Percentiles rank a stretch among this genome's conserved stretches.
phyloP scores from a whole-genome alignment of 106 monocot genomes.

The Vanilla planifolia region DNA sequence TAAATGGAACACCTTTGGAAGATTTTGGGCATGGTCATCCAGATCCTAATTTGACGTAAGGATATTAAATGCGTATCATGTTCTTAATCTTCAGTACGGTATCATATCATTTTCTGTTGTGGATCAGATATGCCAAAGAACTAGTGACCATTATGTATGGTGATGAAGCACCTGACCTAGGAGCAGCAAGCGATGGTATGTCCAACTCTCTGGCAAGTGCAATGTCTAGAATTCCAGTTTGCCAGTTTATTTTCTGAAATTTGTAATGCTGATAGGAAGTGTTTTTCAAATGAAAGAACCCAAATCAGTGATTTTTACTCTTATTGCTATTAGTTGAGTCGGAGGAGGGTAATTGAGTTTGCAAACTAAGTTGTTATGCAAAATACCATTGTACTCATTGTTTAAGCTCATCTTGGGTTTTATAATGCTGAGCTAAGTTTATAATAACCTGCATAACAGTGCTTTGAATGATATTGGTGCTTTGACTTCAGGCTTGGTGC shows the following conservation, averaged over 20 bases:
- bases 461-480: too few relatives aligned
- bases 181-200: slow-evolving; percentile 99
- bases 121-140: slow-evolving; percentile 91
- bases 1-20: slow-evolving; percentile 90
- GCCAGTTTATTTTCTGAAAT: neutral
- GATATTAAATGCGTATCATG: neutral
- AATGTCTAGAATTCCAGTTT: neutral
- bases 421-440: too few relatives aligned
- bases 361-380: too few relatives aligned
- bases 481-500: too few relatives aligned
- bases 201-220: neutral
- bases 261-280: too few relatives aligned
- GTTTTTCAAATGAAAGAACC: too few relatives aligned
- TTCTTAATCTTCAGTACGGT: neutral
- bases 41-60: slow-evolving; percentile 97
- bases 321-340: too few relatives aligned
- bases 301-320: too few relatives aligned
- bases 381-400: too few relatives aligned
- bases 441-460: too few relatives aligned
- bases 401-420: too few relatives aligned
- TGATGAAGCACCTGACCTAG: slow-evolving; percentile 84
- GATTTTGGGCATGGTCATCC: slow-evolving; percentile 99
- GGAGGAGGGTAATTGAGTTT: too few relatives aligned
- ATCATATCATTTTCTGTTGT: slow-evolving; percentile 10
- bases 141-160: slow-evolving; percentile 81